Evolutionary conservation across 371 early-diverging fungal genomes (phyloP), one percentile per base, ranked within the genome.

Genomic region (Mucor racemosus): DNA sequence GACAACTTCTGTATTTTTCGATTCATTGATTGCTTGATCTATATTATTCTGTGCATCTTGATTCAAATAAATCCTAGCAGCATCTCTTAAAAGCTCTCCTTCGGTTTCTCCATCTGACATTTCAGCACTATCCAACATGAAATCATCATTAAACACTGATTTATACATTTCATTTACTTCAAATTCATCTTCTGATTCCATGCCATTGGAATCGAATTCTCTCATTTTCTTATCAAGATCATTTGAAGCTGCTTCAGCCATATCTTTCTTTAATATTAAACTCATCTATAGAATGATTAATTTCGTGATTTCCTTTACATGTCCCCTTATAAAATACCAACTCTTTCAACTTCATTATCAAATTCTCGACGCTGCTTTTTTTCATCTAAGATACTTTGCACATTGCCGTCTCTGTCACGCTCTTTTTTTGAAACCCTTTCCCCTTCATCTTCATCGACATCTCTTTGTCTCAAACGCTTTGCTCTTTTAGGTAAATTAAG

Each of bases 1-100:
- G 9, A 39, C 33, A 0, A 50, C 40, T 9, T 59, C 55, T n/a
- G 0, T 19, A 72, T 79, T 9, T 7, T 38, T 67, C 7, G 48
- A 1, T 10, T 39, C 26, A 0, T 53, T 10, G 19, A 61, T 34
- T 9, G 31, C 42, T 38, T 9, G 3, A 11, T 62, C 44, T 14
- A 60, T 57, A 34, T 62, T 46, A 17, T 62, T 63, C 35, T 66
- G 66, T 8, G 58, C 61, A 10, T 71, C 71, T 54, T 58, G 34
- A 10, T 62, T 60, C 15, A 71, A 38, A 42, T 54, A 62, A 11
- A 14, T 33, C 35, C 39, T 39, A 6, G 56, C 59, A 14, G 59
- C 62, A 31, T 62, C 40, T 34, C 48, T 26, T 26, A 63, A 31
- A 19, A 58, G 17, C 6, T 17, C 50, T 14, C 19, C 53, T 14